Conservation (phyloP, 2,329 filamentous ascomycete genomes). For the Trichoderma sp. region DNA sequence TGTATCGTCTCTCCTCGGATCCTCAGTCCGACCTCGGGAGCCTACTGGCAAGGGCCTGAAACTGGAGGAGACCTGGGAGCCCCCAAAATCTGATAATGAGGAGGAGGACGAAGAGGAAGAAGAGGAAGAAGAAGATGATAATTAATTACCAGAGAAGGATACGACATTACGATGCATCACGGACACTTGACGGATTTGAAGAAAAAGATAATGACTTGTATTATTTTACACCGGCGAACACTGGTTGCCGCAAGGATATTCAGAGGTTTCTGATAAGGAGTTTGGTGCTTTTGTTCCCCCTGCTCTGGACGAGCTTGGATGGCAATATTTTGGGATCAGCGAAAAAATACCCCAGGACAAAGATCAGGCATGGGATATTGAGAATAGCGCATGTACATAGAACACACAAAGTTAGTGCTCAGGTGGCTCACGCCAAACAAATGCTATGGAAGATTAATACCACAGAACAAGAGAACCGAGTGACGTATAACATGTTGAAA, state of each 20-base stretch:
- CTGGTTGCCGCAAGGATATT: not conserved
- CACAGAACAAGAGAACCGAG: not conserved
- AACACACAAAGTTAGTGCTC: not conserved
- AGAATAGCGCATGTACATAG: not conserved
- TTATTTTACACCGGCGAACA: not conserved
- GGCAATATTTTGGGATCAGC: not conserved
- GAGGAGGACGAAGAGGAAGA: constrained; percentile 47
- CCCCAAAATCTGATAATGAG: constrained; percentile 60
- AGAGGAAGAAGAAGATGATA: constrained; percentile 36
- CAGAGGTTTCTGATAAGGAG: not conserved
- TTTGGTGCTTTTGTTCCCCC: not conserved
- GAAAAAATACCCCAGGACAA: not conserved
- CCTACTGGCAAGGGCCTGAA: constrained; percentile 71
- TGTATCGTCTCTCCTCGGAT: constrained; percentile 53
- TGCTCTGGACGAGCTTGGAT: not conserved
- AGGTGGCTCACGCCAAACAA: constrained; percentile 8
- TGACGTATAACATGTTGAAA: not conserved
- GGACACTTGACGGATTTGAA: not conserved
- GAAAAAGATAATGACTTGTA: not conserved
- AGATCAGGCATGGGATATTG: not conserved
- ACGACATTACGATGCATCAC: constrained; percentile 1
- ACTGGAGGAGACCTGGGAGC: constrained; percentile 77
- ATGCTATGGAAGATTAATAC: not conserved
- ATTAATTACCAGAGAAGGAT: not conserved
- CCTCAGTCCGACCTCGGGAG: constrained; percentile 44